Evolutionary conservation across 495 filamentous ascomycete species (phyloP).

Genomic region (Trichocladium antarcticum): DNA sequence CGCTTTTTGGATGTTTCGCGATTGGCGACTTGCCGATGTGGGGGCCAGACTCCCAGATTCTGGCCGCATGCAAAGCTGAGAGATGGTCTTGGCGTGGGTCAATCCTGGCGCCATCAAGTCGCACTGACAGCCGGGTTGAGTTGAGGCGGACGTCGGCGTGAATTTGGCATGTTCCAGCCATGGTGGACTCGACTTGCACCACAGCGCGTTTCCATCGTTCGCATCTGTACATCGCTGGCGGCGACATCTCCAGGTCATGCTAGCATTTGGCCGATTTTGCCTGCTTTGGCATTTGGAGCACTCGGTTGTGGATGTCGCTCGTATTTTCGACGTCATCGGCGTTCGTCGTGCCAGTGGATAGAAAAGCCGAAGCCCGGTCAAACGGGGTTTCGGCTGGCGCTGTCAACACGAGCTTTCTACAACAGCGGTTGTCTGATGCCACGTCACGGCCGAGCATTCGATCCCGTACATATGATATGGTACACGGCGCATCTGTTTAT

Average conservation of each 20-base stretch:
- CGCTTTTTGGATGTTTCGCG: constrained; percentile 1
- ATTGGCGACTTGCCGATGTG: constrained; percentile 2
- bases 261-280: not conserved
- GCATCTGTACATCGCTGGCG: too few species aligned
- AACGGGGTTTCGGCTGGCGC: not conserved
- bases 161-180: not conserved
- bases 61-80: not conserved
- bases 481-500: too few species aligned
- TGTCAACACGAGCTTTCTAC: not conserved
- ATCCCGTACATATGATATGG: too few species aligned
- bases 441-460: not conserved
- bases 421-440: not conserved
- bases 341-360: too few species aligned
- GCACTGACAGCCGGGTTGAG: not conserved
- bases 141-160: too few species aligned
- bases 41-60: constrained; percentile 2
- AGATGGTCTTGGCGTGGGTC: constrained; percentile 1
- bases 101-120: not conserved
- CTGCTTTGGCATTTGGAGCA: not conserved
- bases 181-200: not conserved
- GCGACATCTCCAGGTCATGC: too few species aligned
- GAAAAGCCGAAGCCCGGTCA: not conserved
- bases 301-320: constrained; percentile 1
- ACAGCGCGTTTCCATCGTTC: not conserved
- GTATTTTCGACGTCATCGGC: constrained; percentile 8